Base-by-base conservation (phyloP, 441 rosid species). In the Jatropha multifida region DNA sequence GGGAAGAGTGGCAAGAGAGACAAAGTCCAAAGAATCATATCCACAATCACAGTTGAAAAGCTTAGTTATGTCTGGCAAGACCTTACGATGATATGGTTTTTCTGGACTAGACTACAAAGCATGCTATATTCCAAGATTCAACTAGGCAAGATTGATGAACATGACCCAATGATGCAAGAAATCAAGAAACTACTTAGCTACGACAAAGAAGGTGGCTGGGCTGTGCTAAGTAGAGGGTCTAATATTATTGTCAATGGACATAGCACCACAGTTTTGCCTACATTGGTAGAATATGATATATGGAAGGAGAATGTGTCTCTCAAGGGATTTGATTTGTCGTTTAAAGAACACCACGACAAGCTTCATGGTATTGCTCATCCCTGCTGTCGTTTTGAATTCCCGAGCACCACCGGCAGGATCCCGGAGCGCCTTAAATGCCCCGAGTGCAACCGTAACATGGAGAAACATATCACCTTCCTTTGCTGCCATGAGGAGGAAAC, bases 141-240 rank as follows among this genome's bases (percentile, higher is more conserved):
- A 77, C 84, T 82, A 0, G 88, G 85, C 13, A 82, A 60, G 71
- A 55, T 52, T 0, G 86, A 77, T 23, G 93, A 87, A 42, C 77
- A 71, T n/a, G 97, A 91, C 70, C 81, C 72, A 23, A 76, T 85
- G 79, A 86, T 89, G 85, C 88, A 76, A 48, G 92, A 93, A 77
- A 83, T 93, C 74, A 84, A 81, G 83, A 78, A 85, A 41, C 26
- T 91, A 80, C 85, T 91, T 38, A 88, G 88, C 80, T 90, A 81
- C 20, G 98, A 93, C 77, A 82, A 86, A 69, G 89, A 80, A 68
- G 93, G 86, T 4, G 93, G 94, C 2, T 93, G 98, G 98, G 94
- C 93, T 3, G 73, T 91, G 40, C 81, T 93, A 14, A 75, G 88
- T 79, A 86, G 64, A 79, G 88, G 93, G 23, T 73, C 83, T 59